phyloP scores from a whole-genome alignment of 2,329 filamentous ascomycete species.

The Huntiella omanensis region DNA sequence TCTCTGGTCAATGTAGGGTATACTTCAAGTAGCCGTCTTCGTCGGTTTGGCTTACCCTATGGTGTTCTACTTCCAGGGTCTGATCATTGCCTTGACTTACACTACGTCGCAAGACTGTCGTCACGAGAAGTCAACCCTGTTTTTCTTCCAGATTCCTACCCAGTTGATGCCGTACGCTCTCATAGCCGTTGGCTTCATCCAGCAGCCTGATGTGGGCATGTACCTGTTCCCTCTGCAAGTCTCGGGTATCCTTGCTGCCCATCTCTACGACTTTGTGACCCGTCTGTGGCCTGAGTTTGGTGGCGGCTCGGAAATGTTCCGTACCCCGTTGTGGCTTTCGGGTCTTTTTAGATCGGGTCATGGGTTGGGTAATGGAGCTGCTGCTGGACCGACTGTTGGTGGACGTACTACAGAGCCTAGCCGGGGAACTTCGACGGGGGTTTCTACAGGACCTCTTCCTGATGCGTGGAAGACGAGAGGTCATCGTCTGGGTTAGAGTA shows the following conservation, averaged over 20 bases:
- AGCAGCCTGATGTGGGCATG: conserved; percentile 33
- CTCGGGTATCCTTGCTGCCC: conserved; percentile 44
- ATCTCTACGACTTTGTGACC: conserved; percentile 78
- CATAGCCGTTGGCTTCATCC: conserved; percentile 52
- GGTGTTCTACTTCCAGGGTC: conserved; percentile 35
- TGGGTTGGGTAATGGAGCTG: neutral
- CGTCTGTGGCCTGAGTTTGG: conserved; percentile 79
- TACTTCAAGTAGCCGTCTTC: conserved; percentile 10
- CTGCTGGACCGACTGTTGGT: neutral
- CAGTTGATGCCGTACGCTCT: conserved; percentile 68
- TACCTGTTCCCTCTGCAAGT: conserved; percentile 44
- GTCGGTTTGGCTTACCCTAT: conserved; percentile 4
- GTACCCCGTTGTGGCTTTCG: conserved; percentile 44
- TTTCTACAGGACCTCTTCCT: conserved; percentile 29
- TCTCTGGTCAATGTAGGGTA: conserved; percentile 2
- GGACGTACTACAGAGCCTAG: neutral
- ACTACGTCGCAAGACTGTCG: conserved; percentile 75
- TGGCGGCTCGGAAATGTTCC: conserved; percentile 57
- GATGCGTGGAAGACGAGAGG: conserved; percentile 47
- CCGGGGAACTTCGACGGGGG: conserved; percentile 2
- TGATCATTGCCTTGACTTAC: conserved; percentile 66
- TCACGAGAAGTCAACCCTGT: conserved; percentile 56
- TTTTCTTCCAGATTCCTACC: conserved; percentile 66
- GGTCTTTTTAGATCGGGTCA: conserved; percentile 30
- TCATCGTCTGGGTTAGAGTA: conserved; percentile 35